Percentiles rank a stretch among this genome's conserved stretches.
These are phyloP conservation scores for Clohesyomyces aquaticus DNA, from an alignment of 495 filamentous ascomycete species.

Conservation along the genomic window DNA sequence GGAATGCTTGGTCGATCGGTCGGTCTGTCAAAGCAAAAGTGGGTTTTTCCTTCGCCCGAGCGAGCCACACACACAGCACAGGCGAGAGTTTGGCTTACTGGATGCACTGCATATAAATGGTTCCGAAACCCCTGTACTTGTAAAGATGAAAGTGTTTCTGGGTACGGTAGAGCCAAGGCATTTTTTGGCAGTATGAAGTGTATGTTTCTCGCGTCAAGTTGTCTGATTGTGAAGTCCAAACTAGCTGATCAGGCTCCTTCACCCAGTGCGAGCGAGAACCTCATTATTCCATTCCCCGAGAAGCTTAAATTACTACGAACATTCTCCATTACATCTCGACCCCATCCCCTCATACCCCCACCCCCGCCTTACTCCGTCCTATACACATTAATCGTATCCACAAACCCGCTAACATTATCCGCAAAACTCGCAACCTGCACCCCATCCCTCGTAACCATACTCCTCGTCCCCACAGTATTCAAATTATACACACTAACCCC, in stretches of 20 bases:
- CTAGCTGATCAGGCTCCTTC: too few species aligned
- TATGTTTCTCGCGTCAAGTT: too few species aligned
- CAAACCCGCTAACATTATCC: constrained; percentile 60
- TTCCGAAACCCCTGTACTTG: background rate
- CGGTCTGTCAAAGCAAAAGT: constrained; percentile 6
- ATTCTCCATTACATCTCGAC: too few species aligned
- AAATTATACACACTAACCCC: constrained; percentile 53
- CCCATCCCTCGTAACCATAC: constrained; percentile 56
- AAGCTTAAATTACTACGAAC: too few species aligned
- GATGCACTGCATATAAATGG: background rate
- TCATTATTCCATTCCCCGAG: too few species aligned
- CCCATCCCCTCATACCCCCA: too few species aligned
- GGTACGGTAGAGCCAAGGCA: background rate
- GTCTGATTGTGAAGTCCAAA: too few species aligned
- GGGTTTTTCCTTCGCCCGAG: background rate
- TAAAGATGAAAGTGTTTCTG: background rate
- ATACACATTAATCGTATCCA: constrained; percentile 33
- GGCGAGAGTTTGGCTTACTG: background rate
- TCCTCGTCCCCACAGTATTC: constrained; percentile 55
- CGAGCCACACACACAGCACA: too few species aligned
- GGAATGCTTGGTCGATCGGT: constrained; percentile 4
- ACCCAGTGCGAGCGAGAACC: too few species aligned
- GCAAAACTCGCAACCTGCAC: constrained; percentile 53
- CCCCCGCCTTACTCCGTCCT: constrained; percentile 6
- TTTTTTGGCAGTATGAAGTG: too few species aligned